Evolutionary conservation across 164 flowering plant genomes (phyloP).

Genomic region (Cinnamomum micranthum): DNA sequence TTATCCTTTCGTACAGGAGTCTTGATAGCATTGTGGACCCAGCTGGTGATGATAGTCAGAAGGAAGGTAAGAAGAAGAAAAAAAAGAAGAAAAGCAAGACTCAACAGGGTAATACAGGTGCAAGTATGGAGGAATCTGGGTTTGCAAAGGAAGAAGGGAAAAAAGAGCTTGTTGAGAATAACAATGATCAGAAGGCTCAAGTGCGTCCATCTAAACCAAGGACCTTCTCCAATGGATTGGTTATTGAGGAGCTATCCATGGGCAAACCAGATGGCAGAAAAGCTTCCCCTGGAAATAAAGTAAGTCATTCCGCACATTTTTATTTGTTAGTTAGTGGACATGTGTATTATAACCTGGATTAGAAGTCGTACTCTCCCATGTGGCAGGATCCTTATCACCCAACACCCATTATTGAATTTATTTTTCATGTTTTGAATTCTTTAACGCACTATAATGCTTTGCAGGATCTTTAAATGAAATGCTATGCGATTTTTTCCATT

Average conservation of each 20-base stretch:
- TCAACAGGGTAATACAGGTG: slow-evolving; percentile 28
- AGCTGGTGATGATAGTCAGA: slow-evolving; percentile 18
- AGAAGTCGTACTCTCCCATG: background rate
- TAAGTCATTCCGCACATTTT: slow-evolving; percentile 8
- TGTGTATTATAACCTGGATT: background rate
- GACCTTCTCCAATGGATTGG: slow-evolving; percentile 74
- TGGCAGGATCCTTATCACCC: background rate
- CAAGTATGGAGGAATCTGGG: background rate
- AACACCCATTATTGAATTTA: background rate
- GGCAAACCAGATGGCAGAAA: slow-evolving; percentile 89
- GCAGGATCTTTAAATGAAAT: background rate
- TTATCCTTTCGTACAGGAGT: background rate
- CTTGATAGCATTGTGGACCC: slow-evolving; percentile 4
- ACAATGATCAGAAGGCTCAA: slow-evolving; percentile 29
- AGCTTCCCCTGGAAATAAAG: slow-evolving; percentile 80
- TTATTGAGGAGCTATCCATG: slow-evolving; percentile 75
- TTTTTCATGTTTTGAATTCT: background rate
- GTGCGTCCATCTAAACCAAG: slow-evolving; percentile 46
- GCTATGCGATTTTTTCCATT: no score
- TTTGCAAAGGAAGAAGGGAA: slow-evolving; percentile 7
- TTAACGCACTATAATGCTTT: background rate
- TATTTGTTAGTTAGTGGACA: background rate
- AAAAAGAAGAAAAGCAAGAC: slow-evolving; percentile 63
- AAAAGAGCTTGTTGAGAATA: slow-evolving; percentile 21
- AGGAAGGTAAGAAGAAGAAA: slow-evolving; percentile 56